Evolutionary conservation across 106 monocot genomes (phyloP).

Genomic region (Xerophyta viscosa): DNA sequence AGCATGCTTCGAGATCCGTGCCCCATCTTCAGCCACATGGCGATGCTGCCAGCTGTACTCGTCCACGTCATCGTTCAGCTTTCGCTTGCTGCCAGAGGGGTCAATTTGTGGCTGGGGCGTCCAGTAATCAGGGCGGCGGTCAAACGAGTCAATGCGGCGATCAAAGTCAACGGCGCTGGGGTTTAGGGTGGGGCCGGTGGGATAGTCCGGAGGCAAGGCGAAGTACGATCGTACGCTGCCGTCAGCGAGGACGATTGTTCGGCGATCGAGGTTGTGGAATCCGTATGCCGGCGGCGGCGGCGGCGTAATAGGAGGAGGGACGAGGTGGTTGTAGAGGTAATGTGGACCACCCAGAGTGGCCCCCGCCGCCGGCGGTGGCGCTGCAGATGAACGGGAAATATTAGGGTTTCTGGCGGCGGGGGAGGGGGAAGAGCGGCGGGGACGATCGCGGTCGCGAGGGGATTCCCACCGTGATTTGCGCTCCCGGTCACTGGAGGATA

Average conservation of each 20-base stretch:
- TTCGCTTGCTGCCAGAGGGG: conserved; percentile 38
- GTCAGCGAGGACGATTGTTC: conserved; percentile 48
- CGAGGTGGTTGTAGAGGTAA: background rate
- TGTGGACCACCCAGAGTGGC: background rate
- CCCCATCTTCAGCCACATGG: conserved; percentile 18
- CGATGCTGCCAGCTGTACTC: conserved; percentile 46
- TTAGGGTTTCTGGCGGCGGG: background rate
- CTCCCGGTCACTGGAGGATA: too few species aligned
- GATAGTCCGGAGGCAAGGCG: conserved; percentile 37
- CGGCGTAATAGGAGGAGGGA: conserved; percentile 5
- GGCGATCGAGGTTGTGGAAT: conserved; percentile 62
- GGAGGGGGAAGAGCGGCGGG: background rate
- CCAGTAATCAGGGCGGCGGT: conserved; percentile 27
- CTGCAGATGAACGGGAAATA: background rate
- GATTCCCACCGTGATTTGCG: conserved; percentile 6
- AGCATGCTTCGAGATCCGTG: conserved; percentile 39
- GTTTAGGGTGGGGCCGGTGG: background rate
- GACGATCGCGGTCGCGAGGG: background rate
- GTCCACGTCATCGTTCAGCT: conserved; percentile 35
- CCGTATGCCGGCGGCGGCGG: conserved; percentile 32
- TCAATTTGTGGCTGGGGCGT: conserved; percentile 10
- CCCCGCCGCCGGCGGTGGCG: background rate
- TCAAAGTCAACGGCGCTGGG: background rate
- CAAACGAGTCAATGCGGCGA: conserved; percentile 3
- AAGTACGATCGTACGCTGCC: conserved; percentile 48